Evolutionary conservation across 1,284 basidiomycete genomes (phyloP).

Genomic region (Leccinum fallax): DNA sequence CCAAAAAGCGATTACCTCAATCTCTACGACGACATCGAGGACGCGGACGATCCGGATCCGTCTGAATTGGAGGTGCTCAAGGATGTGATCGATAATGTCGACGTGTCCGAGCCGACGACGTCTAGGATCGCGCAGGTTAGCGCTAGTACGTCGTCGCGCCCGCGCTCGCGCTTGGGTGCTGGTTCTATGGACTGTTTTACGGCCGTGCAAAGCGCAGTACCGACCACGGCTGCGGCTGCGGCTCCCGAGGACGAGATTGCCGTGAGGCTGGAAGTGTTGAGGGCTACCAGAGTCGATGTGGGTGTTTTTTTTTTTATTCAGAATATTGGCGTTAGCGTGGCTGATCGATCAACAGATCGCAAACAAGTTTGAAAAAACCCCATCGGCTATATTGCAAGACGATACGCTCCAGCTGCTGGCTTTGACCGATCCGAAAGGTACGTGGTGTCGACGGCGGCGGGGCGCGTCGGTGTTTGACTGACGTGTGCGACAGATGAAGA

Average conservation of each 20-base stretch:
- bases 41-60: slow-evolving; percentile 23
- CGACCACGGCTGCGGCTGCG: background rate
- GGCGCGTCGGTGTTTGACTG: slow-evolving; percentile 6
- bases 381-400: slow-evolving; percentile 23
- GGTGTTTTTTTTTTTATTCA: background rate
- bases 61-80: slow-evolving; percentile 22
- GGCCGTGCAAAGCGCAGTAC: background rate
- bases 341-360: slow-evolving; percentile 19
- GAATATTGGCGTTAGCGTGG: background rate
- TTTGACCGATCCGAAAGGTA: slow-evolving; percentile 24
- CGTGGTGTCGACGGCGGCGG: background rate
- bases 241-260: slow-evolving; percentile 16
- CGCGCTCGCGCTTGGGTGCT: background rate
- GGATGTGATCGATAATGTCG: slow-evolving; percentile 14
- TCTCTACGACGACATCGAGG: slow-evolving; percentile 37
- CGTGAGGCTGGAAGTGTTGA: slow-evolving; percentile 21
- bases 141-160: slow-evolving; percentile 10
- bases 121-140: slow-evolving; percentile 10
- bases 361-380: slow-evolving; percentile 1
- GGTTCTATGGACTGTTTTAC: background rate
- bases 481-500: slow-evolving; percentile 13
- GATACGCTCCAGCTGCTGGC: slow-evolving; percentile 32
- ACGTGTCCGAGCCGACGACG: slow-evolving; percentile 5
- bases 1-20: background rate
- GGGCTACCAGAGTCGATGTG: slow-evolving; percentile 23